These are phyloP conservation scores for Mycena albidolilacea DNA, from an alignment of 768 basidiomycete species.

Conservation along the genomic window DNA sequence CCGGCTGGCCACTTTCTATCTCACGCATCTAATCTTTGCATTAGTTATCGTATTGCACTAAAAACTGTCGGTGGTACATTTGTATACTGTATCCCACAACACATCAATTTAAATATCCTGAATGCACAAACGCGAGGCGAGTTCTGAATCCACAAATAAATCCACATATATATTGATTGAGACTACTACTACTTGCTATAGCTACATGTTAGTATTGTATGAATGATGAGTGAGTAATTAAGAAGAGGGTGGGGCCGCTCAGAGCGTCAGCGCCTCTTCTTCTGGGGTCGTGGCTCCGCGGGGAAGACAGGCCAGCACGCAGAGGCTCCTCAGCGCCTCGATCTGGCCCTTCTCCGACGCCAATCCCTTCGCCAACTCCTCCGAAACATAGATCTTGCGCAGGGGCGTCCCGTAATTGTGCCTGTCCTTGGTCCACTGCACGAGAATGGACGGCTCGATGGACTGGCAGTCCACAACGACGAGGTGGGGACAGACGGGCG, in stretches of 20 bases:
- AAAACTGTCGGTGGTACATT: slow-evolving; percentile 2
- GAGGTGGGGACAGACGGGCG: slow-evolving; percentile 61
- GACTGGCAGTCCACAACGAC: slow-evolving; percentile 63
- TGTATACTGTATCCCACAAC: not conserved
- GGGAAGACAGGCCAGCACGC: slow-evolving; percentile 43
- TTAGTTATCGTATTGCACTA: slow-evolving; percentile 11
- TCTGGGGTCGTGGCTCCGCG: slow-evolving; percentile 62
- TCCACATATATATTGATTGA: slow-evolving; percentile 27
- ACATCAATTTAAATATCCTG: not conserved
- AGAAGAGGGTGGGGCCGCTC: not conserved
- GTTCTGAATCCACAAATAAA: not conserved
- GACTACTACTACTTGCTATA: slow-evolving; percentile 37
- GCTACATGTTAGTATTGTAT: slow-evolving; percentile 32
- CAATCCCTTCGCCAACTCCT: slow-evolving; percentile 44
- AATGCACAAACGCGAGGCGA: not conserved
- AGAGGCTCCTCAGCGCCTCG: slow-evolving; percentile 45
- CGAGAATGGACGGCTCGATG: slow-evolving; percentile 49
- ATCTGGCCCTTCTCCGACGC: slow-evolving; percentile 46
- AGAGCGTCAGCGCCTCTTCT: slow-evolving; percentile 49
- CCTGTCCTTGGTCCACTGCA: slow-evolving; percentile 55
- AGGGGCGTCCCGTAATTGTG: slow-evolving; percentile 59
- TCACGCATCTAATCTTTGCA: slow-evolving; percentile 8
- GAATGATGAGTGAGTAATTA: slow-evolving; percentile 1
- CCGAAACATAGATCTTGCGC: slow-evolving; percentile 62
- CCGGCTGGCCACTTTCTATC: not conserved